Conservation (phyloP, 1,284 basidiomycete species). For the Cerioporus squamosus region DNA sequence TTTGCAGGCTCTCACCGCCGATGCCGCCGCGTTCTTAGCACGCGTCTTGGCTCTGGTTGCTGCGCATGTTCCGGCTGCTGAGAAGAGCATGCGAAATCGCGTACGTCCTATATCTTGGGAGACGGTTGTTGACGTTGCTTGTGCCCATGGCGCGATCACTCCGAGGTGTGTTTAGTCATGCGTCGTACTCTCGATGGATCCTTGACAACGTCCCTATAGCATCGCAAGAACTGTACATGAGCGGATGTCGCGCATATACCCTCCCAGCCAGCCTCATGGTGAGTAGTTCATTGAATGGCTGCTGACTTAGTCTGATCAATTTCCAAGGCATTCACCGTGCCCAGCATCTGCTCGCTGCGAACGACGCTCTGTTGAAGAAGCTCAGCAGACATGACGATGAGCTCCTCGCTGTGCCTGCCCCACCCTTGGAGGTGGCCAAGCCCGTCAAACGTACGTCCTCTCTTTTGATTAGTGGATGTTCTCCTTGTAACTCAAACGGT, state of each 20-base stretch:
- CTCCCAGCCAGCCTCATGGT: constrained; percentile 18
- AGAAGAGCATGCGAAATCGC: constrained; percentile 55
- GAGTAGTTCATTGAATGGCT: neutral
- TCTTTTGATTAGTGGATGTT: neutral
- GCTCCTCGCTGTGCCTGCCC: neutral
- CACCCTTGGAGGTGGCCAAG: neutral
- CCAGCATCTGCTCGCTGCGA: constrained; percentile 1
- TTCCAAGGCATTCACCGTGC: constrained; percentile 19
- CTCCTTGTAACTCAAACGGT: neutral
- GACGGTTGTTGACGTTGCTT: constrained; percentile 48
- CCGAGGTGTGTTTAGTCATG: constrained; percentile 40
- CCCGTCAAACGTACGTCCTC: constrained; percentile 16
- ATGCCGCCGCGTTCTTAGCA: constrained; percentile 46
- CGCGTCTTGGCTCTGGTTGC: constrained; percentile 49
- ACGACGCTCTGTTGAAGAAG: neutral
- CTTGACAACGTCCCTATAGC: constrained; percentile 28
- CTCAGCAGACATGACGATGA: constrained; percentile 19
- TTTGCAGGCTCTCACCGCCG: constrained; percentile 33
- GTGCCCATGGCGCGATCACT: constrained; percentile 42
- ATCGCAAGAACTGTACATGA: constrained; percentile 31
- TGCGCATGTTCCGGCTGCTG: constrained; percentile 47
- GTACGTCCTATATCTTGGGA: constrained; percentile 56
- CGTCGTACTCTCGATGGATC: neutral
- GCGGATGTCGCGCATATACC: constrained; percentile 27
- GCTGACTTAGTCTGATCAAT: neutral